Percentiles rank a stretch among this genome's conserved stretches.
Conservation (phyloP, 2,329 filamentous ascomycete species). For the Xylariaceae sp. region DNA sequence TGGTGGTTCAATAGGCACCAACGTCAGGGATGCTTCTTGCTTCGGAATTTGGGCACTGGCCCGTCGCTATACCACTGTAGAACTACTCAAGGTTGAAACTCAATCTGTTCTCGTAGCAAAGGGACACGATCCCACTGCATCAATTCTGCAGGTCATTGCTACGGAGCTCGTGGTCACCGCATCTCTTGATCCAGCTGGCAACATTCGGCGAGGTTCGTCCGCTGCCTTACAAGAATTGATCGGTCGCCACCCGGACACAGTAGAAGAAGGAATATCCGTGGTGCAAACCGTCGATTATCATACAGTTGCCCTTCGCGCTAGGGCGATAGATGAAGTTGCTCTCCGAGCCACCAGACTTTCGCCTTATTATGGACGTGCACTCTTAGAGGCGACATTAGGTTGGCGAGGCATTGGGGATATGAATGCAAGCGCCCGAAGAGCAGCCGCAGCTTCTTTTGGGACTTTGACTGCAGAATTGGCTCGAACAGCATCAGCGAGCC, state of each 20-base stretch:
- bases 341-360: constrained; percentile 71
- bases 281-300: constrained; percentile 95
- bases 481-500: constrained; percentile 27
- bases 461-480: constrained; percentile 55
- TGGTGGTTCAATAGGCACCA: constrained; percentile 84
- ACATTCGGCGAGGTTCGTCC: constrained; percentile 90
- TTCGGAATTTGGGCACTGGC: constrained; percentile 96
- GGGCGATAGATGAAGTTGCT: constrained; percentile 81
- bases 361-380: constrained; percentile 70
- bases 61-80: constrained; percentile 80
- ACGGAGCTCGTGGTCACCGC: constrained; percentile 82
- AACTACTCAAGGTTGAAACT: constrained; percentile 70
- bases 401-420: constrained; percentile 90
- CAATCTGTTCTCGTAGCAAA: constrained; percentile 52
- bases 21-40: constrained; percentile 92
- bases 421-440: constrained; percentile 75
- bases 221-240: constrained; percentile 94
- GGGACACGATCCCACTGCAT: constrained; percentile 46
- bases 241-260: constrained; percentile 86
- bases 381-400: constrained; percentile 74
- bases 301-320: constrained; percentile 83
- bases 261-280: constrained; percentile 80
- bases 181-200: constrained; percentile 87
- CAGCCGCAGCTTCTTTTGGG: constrained; percentile 75
- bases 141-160: constrained; percentile 78